Percentiles rank a stretch among this genome's conserved stretches.
Evolutionary conservation across 768 basidiomycete species (phyloP).

Genomic region (Tubosaeta sp.): DNA sequence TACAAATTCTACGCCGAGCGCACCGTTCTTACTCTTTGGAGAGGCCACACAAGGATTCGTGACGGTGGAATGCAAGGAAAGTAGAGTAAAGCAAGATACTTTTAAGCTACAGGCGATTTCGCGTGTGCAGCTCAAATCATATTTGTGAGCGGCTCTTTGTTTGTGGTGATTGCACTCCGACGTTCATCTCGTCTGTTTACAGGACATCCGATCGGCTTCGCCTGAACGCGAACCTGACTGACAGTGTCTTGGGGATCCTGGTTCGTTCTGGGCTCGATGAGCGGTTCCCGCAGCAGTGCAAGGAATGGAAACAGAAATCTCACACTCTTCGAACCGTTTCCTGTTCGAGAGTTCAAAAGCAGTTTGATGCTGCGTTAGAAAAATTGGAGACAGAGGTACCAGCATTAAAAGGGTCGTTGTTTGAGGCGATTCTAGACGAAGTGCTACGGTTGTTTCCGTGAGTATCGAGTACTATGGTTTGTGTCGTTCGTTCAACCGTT

Average conservation of each 20-base stretch:
- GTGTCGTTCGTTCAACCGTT: not conserved
- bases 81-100: constrained; percentile 2
- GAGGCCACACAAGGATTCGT: constrained; percentile 41
- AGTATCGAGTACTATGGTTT: not conserved
- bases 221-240: constrained; percentile 23
- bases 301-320: constrained; percentile 19
- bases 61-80: constrained; percentile 20
- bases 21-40: constrained; percentile 34
- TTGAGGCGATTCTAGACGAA: constrained; percentile 23
- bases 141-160: constrained; percentile 17
- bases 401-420: constrained; percentile 13
- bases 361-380: not conserved
- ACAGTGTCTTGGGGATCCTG: constrained; percentile 25
- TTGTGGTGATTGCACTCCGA: not conserved
- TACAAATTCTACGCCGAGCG: not conserved
- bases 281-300: constrained; percentile 23
- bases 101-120: not conserved
- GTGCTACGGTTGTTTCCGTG: constrained; percentile 24
- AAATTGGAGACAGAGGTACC: constrained; percentile 8
- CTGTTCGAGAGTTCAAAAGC: fast-evolving
- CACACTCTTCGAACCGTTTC: not conserved
- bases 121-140: constrained; percentile 8
- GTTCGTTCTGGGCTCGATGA: constrained; percentile 25
- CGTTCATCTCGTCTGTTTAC: not conserved
- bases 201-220: constrained; percentile 24